Conservation (phyloP, 75 land plant genomes). For the Pinus tabuliformis region DNA sequence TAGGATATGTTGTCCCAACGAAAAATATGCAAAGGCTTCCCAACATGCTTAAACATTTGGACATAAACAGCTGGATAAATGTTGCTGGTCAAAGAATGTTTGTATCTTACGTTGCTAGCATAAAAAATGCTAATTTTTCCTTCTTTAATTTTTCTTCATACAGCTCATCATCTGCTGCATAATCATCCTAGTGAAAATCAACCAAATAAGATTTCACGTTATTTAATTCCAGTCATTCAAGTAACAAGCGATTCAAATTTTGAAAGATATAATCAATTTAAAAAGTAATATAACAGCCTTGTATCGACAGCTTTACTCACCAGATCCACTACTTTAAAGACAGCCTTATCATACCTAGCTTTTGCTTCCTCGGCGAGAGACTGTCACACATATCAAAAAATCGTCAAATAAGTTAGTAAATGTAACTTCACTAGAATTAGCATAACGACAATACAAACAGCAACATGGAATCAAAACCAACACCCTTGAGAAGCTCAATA, state of each 20-base stretch:
- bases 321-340: constrained; percentile 77
- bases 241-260: not conserved
- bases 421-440: not conserved
- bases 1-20: not conserved
- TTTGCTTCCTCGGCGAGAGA: constrained; percentile 73
- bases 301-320: constrained; percentile 24
- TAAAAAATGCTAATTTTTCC: constrained; percentile 77
- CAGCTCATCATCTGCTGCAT: constrained; percentile 84
- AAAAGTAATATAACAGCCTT: constrained; percentile 3
- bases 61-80: not conserved
- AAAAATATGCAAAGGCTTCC: not conserved
- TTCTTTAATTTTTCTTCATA: constrained; percentile 82
- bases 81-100: not conserved
- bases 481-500: not conserved
- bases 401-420: not conserved
- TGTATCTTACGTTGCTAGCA: constrained; percentile 81
- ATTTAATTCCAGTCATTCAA: not conserved
- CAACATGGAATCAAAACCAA: not conserved
- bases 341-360: constrained; percentile 80
- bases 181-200: constrained; percentile 71
- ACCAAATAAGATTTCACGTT: constrained; percentile 1
- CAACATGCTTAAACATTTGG: not conserved
- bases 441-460: not conserved
- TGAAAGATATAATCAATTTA: not conserved
- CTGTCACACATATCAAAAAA: constrained; percentile 21